phyloP scores from a whole-genome alignment of 2,329 filamentous ascomycete genomes.

The Arthrobotrys conoides region DNA sequence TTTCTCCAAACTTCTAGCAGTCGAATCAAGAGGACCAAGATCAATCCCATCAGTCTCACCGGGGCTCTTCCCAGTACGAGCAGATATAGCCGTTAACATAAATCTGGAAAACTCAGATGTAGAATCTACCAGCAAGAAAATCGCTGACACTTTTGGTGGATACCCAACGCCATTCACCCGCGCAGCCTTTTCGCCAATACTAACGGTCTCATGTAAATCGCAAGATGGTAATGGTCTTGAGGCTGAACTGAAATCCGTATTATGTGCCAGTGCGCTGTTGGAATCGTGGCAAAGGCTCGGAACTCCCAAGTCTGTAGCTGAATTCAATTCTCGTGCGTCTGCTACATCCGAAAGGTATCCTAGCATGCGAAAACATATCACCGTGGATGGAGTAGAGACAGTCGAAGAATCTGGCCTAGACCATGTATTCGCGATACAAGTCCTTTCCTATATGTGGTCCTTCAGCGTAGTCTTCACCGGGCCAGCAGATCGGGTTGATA shows the following conservation, averaged over 20 bases:
- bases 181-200: background rate
- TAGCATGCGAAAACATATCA: background rate
- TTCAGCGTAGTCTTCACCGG: background rate
- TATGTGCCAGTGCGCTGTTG: constrained; percentile 5
- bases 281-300: background rate
- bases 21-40: background rate
- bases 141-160: background rate
- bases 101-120: background rate
- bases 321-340: background rate
- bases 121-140: background rate
- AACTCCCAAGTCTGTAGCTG: background rate
- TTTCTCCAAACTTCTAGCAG: background rate
- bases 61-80: background rate
- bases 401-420: background rate
- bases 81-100: background rate
- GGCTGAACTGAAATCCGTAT: background rate
- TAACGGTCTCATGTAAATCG: background rate
- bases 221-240: background rate
- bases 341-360: background rate
- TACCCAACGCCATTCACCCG: background rate
- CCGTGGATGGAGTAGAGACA: background rate
- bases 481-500: background rate
- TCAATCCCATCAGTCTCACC: background rate
- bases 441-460: constrained; percentile 2
- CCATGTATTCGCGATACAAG: background rate